Percentiles rank a stretch among this genome's conserved stretches.
These are phyloP conservation scores for Leersia perrieri DNA, from an alignment of 176 grass and related monocot genomes.

Conservation along the genomic window DNA sequence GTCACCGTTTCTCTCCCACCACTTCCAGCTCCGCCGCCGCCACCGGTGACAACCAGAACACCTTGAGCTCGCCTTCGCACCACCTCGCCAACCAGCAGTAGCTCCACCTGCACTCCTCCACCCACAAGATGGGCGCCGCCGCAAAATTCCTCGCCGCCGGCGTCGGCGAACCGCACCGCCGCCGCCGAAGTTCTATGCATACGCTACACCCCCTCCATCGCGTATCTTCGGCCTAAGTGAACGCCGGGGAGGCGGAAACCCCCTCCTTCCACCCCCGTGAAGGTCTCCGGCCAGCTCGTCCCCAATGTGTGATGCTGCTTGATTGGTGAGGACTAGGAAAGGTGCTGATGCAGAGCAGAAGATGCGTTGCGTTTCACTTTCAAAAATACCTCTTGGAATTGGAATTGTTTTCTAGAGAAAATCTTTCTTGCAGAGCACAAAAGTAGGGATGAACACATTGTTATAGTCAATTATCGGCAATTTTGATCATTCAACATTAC, in stretches of 20 bases:
- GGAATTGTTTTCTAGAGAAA: neutral
- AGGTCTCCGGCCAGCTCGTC: neutral
- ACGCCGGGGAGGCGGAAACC: too few species aligned
- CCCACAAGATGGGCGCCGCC: neutral
- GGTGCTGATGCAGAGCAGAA: neutral
- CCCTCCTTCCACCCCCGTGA: neutral
- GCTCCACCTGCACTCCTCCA: neutral
- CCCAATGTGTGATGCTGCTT: too few species aligned
- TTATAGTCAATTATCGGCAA: conserved; percentile 20
- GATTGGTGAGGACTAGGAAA: too few species aligned
- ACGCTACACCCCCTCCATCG: too few species aligned
- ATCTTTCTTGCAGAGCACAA: neutral
- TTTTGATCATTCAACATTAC: neutral
- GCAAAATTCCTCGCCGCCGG: neutral
- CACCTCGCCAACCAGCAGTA: neutral
- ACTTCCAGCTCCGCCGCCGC: neutral
- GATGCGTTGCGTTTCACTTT: neutral
- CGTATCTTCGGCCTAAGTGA: too few species aligned
- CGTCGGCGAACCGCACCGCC: neutral
- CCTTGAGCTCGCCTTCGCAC: too few species aligned
- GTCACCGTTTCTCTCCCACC: neutral
- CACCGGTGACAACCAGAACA: neutral
- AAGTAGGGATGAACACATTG: neutral
- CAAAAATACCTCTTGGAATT: neutral
- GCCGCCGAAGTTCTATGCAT: neutral